These are phyloP conservation scores for Stephania cephalantha DNA, from an alignment of 164 flowering plant genomes.

Conservation along the genomic window DNA sequence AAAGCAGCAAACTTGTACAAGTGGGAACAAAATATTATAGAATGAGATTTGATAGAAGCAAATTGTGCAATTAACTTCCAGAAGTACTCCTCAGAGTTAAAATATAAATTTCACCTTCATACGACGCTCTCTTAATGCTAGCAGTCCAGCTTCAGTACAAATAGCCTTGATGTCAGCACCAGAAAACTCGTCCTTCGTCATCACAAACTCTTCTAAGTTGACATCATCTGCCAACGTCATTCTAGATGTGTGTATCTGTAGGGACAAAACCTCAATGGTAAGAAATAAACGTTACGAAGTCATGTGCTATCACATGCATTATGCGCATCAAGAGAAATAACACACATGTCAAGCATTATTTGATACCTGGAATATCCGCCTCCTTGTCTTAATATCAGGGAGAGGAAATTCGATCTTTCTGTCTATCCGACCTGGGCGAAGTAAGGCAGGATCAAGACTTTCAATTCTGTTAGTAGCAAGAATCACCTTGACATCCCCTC, in stretches of 20 bases:
- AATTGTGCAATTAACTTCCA: not conserved
- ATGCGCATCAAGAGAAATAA: not conserved
- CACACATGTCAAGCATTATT: not conserved
- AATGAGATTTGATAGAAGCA: not conserved
- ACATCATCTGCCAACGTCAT: conserved; percentile 97
- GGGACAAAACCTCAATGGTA: not conserved
- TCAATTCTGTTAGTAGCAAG: conserved; percentile 93
- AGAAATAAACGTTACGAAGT: not conserved
- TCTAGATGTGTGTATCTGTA: conserved; percentile 85
- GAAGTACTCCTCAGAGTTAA: not conserved
- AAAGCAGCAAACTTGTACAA: not conserved
- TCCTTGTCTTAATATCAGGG: conserved; percentile 91
- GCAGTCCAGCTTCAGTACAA: conserved; percentile 94
- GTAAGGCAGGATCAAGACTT: conserved; percentile 91
- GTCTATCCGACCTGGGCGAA: conserved; percentile 91
- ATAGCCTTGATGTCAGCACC: conserved; percentile 97
- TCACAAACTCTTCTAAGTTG: conserved; percentile 91
- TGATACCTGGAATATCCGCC: conserved; percentile 83
- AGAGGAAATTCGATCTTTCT: conserved; percentile 94
- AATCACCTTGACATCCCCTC: conserved; percentile 94
- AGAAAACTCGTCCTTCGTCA: conserved; percentile 93
- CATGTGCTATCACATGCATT: not conserved
- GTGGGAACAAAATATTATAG: not conserved
- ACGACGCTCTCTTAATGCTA: conserved; percentile 87
- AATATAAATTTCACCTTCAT: conserved; percentile 59